Conservation (phyloP, 257 asterid species). For the Solanum virginianum region DNA sequence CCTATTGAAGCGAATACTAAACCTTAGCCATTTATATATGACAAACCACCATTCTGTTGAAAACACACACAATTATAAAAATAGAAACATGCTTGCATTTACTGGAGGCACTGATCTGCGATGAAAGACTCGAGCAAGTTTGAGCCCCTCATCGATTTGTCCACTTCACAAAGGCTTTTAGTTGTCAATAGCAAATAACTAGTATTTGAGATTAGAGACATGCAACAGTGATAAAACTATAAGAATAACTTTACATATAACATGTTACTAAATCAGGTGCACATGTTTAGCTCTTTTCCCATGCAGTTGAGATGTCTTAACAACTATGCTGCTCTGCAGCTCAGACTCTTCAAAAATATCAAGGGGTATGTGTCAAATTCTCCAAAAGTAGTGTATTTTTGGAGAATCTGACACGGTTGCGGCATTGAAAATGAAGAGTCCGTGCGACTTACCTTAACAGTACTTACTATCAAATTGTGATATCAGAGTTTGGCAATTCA, state of each 20-base stretch:
- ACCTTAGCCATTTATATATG: background rate
- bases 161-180: background rate
- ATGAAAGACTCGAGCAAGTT: background rate
- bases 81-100: background rate
- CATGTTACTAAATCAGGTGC: background rate
- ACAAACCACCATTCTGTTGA: background rate
- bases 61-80: background rate
- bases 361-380: too few species aligned
- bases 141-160: background rate
- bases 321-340: background rate
- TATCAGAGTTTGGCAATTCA: background rate
- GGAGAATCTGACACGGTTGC: too few species aligned
- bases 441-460: too few species aligned
- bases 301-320: background rate
- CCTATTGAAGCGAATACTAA: slow-evolving; percentile 29
- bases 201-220: background rate
- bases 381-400: too few species aligned
- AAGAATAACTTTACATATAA: background rate
- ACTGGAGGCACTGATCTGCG: background rate
- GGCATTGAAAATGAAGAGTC: too few species aligned
- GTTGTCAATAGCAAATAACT: background rate
- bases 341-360: too few species aligned
- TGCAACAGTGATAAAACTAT: background rate
- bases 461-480: background rate
- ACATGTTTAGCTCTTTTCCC: background rate